Percentiles rank a stretch among this genome's conserved stretches.
These are phyloP conservation scores for Suillus americanus DNA, from an alignment of 768 basidiomycete genomes.

Conservation along the genomic window DNA sequence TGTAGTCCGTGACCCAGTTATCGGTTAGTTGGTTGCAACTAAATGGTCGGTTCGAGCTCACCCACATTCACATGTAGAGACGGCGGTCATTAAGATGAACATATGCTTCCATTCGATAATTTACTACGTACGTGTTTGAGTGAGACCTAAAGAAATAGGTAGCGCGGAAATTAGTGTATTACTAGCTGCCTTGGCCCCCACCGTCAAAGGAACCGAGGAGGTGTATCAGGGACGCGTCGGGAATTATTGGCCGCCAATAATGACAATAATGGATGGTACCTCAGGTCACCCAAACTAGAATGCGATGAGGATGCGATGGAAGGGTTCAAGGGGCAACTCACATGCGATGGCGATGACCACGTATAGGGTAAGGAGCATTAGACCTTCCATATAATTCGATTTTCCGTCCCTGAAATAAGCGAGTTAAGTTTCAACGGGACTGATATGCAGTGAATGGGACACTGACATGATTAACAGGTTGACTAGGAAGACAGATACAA, in stretches of 20 bases:
- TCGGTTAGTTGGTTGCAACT: conserved; percentile 51
- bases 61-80: conserved; percentile 43
- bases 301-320: background rate
- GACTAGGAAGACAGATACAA: conserved; percentile 85
- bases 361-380: conserved; percentile 52
- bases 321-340: conserved; percentile 26
- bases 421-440: background rate
- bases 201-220: background rate
- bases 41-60: conserved; percentile 5
- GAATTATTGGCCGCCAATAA: background rate
- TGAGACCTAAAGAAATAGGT: background rate
- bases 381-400: conserved; percentile 91
- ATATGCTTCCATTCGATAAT: background rate
- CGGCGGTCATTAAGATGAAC: conserved; percentile 79
- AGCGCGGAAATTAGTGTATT: background rate
- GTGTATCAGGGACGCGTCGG: background rate
- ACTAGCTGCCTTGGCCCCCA: background rate
- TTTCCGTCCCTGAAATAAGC: conserved; percentile 60
- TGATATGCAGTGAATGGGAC: background rate
- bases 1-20: conserved; percentile 84
- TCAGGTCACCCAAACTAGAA: conserved; percentile 13
- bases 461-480: conserved; percentile 77
- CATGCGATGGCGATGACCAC: conserved; percentile 38
- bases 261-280: background rate
- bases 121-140: background rate